A percentile compares a stretch with the other conserved stretches of the same genome.
phyloP scores from a whole-genome alignment of 2,329 filamentous ascomycete genomes.

The Sodiomyces alkalinus region DNA sequence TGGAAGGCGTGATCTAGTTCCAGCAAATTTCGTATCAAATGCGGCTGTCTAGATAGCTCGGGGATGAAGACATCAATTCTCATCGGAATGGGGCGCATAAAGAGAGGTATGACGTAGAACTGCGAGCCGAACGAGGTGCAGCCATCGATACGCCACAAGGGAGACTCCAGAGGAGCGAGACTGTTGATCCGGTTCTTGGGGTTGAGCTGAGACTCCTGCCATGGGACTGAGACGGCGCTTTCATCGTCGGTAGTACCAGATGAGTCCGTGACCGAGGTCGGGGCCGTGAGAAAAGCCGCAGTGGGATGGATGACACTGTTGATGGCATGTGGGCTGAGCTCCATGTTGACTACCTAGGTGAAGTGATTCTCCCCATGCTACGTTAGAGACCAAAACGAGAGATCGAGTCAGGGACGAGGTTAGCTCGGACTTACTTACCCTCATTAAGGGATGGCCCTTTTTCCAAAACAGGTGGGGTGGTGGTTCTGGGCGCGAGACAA shows the following conservation, averaged over 20 bases:
- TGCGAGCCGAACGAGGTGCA: constrained; percentile 41
- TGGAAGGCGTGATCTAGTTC: constrained; percentile 38
- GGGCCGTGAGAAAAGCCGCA: constrained; percentile 26
- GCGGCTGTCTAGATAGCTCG: constrained; percentile 26
- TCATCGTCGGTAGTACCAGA: no score
- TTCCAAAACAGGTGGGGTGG: no score
- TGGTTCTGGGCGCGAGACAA: no score
- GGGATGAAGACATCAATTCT: constrained; percentile 44
- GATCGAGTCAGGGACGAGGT: no score
- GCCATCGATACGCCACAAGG: constrained; percentile 44
- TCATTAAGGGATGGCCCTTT: no score
- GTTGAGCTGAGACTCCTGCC: constrained; percentile 37
- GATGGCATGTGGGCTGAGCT: constrained; percentile 35
- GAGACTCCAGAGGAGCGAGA: constrained; percentile 24
- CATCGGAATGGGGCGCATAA: constrained; percentile 30
- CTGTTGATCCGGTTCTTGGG: constrained; percentile 47
- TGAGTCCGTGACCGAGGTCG: no score
- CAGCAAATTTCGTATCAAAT: constrained; percentile 27
- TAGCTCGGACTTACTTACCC: no score
- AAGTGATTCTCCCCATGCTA: neutral
- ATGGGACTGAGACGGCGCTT: constrained; percentile 11
- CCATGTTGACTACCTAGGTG: constrained; percentile 25
- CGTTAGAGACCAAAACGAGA: neutral
- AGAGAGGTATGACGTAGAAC: constrained; percentile 39
- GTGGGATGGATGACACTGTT: constrained; percentile 43